phyloP scores from a whole-genome alignment of 2,329 filamentous ascomycete species.

The Allantophomopsis lycopodina region DNA sequence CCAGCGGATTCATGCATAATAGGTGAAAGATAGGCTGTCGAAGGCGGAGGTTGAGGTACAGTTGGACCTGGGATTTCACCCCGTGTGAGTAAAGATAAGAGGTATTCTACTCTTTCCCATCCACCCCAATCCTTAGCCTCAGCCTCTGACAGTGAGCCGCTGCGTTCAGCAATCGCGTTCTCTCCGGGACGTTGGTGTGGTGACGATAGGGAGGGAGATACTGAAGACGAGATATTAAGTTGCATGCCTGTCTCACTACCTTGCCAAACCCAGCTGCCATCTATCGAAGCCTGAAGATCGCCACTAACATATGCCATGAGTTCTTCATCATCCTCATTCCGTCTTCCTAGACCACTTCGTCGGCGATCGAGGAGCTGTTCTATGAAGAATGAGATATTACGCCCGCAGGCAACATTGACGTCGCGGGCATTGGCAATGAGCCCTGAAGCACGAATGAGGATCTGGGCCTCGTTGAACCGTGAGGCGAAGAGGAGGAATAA shows the following conservation, averaged over 20 bases:
- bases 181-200: neutral
- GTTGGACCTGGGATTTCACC: neutral
- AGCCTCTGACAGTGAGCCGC: conserved; percentile 27
- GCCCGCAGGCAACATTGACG: conserved; percentile 65
- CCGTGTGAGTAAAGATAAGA: conserved; percentile 37
- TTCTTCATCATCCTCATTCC: conserved; percentile 55
- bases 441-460: conserved; percentile 58
- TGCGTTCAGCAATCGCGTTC: neutral
- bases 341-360: conserved; percentile 21
- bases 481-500: conserved; percentile 67
- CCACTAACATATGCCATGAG: conserved; percentile 75
- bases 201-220: neutral
- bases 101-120: conserved; percentile 60
- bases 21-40: neutral
- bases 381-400: conserved; percentile 72
- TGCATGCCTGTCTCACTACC: conserved; percentile 35
- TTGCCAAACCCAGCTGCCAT: conserved; percentile 75
- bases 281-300: conserved; percentile 69
- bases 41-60: neutral
- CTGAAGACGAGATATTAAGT: neutral
- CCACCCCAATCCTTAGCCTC: conserved; percentile 57
- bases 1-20: neutral
- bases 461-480: conserved; percentile 57
- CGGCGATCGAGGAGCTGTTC: conserved; percentile 46
- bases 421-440: conserved; percentile 59